Base-by-base conservation (phyloP, 2,329 filamentous ascomycete genomes). In the Penicillium sp. region DNA sequence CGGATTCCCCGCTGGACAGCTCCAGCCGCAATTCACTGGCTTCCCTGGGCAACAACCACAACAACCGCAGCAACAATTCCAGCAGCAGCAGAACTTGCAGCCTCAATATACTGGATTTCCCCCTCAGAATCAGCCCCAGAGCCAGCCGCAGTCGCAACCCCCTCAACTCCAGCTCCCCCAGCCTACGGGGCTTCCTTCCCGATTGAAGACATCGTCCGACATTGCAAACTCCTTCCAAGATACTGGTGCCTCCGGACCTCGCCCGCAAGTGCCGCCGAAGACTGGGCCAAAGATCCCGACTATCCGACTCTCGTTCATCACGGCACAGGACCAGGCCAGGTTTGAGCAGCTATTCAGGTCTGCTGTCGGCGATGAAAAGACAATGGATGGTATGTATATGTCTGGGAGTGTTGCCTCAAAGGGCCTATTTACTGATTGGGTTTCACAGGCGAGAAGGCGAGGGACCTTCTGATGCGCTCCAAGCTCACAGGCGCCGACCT, bases 331-430 rank as follows among this genome's bases (percentile, higher is more conserved):
- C 69, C 94, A 99, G 74, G 83, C 90, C 66, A 96, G 96, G 75
- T 99, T 99, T 64, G 94, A 99, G 77, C 94, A 94, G 51, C 77
- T 99, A 38, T 99, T 99, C 79, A 96, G 94, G 76, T 95, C 92
- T 49, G 92, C 94, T 13, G 90, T 92, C 31, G 90, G 91, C 30
- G 87, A 91, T 60, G 83, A 81, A 53, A 87, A 92, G 64, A 88
- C 92, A 48, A 84, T 99, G 79, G 90, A 91, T 43, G 94, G 88
- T 71, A 24, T 41, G 39, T 41, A 9, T 16, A 16, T 41, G 6
- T 20, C 35, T 36, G 35, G 35, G 10, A 6, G 3, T 13, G 1
- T 43, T 39, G 30, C 44, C 28, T 16, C 28, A 41, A 38, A 18
- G 20, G 31, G 39, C 22, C 11, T 30, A 28, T 22, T 48, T 57